Base-by-base conservation (phyloP, 2,329 filamentous ascomycete genomes). In the Cladosporium sp. region DNA sequence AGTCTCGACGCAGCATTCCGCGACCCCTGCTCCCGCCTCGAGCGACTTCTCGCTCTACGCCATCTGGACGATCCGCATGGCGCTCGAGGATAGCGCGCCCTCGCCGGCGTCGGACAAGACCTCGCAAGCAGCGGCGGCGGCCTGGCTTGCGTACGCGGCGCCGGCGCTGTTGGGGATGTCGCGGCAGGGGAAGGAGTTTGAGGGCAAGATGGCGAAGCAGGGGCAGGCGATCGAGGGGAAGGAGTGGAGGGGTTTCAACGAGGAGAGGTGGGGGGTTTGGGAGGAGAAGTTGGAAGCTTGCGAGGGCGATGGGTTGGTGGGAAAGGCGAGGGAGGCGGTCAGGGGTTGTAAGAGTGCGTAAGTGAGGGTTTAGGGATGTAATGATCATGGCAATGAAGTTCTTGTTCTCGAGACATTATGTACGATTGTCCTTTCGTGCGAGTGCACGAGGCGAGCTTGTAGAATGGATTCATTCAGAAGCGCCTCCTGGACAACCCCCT, bases 121-220 rank as follows among this genome's bases (percentile, higher is more conserved):
- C 9, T 14, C 63, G 8, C 35, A 38, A 38, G 55, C 56, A n/a
- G 59, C 65, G 2, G 63, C 64, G 3, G 59, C 62, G 5, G 59
- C 63, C 3, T 66, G 65, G 64, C 59, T 66, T 16, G 59, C 61
- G 9, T 62, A 61, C 45, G 65, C 63, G 31, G 61, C 62, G 1
- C 49, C 60, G 2, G 55, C 60, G 1, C 45, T 67, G 11, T 52
- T 51, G 18, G 56, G 52, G 19, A 56, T 63, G 14, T 62, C 54
- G 14, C 46, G 54, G 32, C 35, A 61, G 7, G 52, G 57, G n/a
- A 65, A 62, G 49, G 55, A 56, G 4, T 67, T 65, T 38, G 61
- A 65, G 3, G 62, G 64, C 11, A 65, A 65, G 49, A 53, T 64
- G 3, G 63, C 63, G 3, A 61, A 59, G 41, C 56, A 61, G 1